Conservation (phyloP, 345 rosid species). For the Hibiscus trionum region DNA sequence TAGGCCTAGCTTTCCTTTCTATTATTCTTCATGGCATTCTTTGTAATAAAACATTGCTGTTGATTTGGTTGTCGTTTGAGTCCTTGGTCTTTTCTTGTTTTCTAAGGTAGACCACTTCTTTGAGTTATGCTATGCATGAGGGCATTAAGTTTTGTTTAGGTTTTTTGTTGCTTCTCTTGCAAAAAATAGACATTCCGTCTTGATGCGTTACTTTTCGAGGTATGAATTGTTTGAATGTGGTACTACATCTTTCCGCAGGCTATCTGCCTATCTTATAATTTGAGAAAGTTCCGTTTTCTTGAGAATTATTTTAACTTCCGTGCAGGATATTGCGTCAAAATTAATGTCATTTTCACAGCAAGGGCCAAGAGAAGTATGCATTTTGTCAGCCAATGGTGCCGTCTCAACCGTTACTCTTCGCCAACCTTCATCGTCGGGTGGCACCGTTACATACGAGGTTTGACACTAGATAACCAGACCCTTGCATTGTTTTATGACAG, state of each 20-base stretch:
- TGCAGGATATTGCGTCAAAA: slow-evolving; percentile 78
- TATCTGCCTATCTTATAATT: not conserved
- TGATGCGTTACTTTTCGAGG: not conserved
- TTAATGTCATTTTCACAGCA: slow-evolving; percentile 78
- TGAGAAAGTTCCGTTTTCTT: slow-evolving; percentile 1
- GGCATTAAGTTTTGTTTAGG: not conserved
- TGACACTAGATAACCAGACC: not conserved
- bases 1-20: not conserved
- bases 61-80: not conserved
- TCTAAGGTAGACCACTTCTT: too few relatives aligned
- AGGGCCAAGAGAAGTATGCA: slow-evolving; percentile 73
- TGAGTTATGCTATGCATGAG: not conserved
- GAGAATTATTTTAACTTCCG: slow-evolving; percentile 4
- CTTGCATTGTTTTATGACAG: too few relatives aligned
- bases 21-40: not conserved
- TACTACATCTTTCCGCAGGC: not conserved
- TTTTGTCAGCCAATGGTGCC: slow-evolving; percentile 86
- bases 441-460: slow-evolving; percentile 88
- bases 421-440: slow-evolving; percentile 72
- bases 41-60: not conserved
- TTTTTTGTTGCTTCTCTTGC: not conserved
- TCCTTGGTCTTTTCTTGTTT: not conserved
- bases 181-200: not conserved
- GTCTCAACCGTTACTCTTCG: slow-evolving; percentile 81
- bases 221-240: not conserved